phyloP scores from a whole-genome alignment of 202 grass and related monocot species.

The Zoysia matrella region DNA sequence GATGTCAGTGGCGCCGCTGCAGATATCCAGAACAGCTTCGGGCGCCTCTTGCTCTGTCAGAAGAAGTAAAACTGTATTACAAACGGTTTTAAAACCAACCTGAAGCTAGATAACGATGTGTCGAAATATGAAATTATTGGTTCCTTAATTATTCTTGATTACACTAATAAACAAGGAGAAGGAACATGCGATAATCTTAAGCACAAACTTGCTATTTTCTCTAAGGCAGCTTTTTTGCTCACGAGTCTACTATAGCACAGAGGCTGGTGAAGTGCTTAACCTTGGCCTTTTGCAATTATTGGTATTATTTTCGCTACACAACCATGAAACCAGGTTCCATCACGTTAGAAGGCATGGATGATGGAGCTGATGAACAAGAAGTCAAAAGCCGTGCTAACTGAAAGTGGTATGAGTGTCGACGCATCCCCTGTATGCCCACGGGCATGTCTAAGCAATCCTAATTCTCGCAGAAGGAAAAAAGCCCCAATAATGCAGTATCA shows the following conservation, averaged over 20 bases:
- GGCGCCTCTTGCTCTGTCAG: conserved; percentile 71
- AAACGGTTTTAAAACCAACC: not conserved
- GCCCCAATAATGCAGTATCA: not conserved
- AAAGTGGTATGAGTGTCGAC: conserved; percentile 20
- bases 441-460: not conserved
- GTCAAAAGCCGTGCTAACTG: conserved; percentile 12
- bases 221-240: not conserved
- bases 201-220: conserved; percentile 5
- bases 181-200: not conserved
- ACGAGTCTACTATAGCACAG: no score
- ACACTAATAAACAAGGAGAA: not conserved
- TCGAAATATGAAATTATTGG: not conserved
- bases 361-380: not conserved
- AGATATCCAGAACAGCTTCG: conserved; percentile 79
- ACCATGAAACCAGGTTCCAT: conserved; percentile 3
- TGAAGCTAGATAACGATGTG: not conserved
- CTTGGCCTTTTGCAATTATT: conserved; percentile 52
- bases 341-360: not conserved
- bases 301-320: not conserved
- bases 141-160: not conserved
- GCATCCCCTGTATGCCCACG: not conserved
- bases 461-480: not conserved
- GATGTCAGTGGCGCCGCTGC: conserved; percentile 81
- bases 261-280: not conserved
- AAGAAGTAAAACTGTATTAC: not conserved